Base-by-base conservation (phyloP, 257 asterid species). In the Ilex aquifolium region DNA sequence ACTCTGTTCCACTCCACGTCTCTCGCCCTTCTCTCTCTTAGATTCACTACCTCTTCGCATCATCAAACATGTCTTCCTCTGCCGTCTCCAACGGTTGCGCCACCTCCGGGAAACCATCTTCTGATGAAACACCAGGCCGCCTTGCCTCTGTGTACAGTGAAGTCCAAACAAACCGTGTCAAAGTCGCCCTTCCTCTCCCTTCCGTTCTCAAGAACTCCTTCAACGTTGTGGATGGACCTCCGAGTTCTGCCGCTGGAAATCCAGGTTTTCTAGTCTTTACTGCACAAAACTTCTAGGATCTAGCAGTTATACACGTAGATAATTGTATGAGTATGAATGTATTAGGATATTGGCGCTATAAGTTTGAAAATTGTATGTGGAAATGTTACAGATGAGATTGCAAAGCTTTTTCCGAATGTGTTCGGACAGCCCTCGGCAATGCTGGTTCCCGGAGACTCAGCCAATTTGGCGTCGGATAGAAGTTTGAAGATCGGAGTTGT, bases 401-500 rank as follows among this genome's bases (percentile, higher is more conserved):
- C 52, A 12, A 46, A 46, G 52, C 52, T 46, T 6, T 46, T 46
- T 46, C 52, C 52, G 10, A 46, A 10, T 4, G 12, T 46, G 52
- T 46, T 46, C 13, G 52, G 52, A 12, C 52, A 46, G n/a, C 52
- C 52, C 6, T 46, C 52, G 52, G 6, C 52, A 46, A 46, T 10
- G 52, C n/a, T 46, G 52, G 13, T 46, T 2, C 52, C 52, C 4
- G 3, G 52, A 2, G 52, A 46, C 10, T 46, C 52, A 46, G 13
- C 52, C 4, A 46, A 2, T 10, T 46, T 14, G 11, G 30, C 2
- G 16, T 50, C 56, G 10, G 57, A 21, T 53, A 1, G 6, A 14
- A 21, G 57, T 21, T 7, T 53, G 57, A 53, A 53, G 29, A 53
- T 53, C 7, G 57, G 57, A 14, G 57, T 53, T n/a, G 57, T 53